phyloP scores from a whole-genome alignment of 345 rosid species.

The Fremontodendron californicum region DNA sequence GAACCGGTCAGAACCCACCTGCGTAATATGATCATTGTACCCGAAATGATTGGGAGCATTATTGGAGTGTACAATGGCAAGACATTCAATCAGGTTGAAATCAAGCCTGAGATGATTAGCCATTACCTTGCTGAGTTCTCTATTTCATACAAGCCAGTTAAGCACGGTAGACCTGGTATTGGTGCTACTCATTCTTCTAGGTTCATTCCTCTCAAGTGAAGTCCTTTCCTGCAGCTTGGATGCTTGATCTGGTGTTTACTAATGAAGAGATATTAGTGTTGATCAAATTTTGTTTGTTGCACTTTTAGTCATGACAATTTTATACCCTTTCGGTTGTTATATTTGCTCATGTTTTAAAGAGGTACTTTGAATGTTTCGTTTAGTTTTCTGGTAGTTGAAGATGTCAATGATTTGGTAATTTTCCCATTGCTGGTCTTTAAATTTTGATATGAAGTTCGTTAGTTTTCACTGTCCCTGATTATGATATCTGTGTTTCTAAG shows the following conservation, averaged over 20 bases:
- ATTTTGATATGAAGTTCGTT: neutral
- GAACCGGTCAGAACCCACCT: slow-evolving; percentile 90
- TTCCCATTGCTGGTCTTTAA: neutral
- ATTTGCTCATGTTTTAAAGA: slow-evolving; percentile 5
- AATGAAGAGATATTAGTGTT: neutral
- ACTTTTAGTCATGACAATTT: neutral
- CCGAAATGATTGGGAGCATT: slow-evolving; percentile 96
- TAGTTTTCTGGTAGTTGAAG: neutral
- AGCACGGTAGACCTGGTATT: slow-evolving; percentile 96
- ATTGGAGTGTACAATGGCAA: slow-evolving; percentile 93
- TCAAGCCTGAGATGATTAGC: slow-evolving; percentile 96
- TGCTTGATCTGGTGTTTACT: neutral
- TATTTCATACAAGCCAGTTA: slow-evolving; percentile 84
- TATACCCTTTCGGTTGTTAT: neutral
- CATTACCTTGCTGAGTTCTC: slow-evolving; percentile 85
- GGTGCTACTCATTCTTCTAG: slow-evolving; percentile 99
- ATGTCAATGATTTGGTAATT: neutral
- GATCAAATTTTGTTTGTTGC: slow-evolving; percentile 10
- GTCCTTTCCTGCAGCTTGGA: neutral
- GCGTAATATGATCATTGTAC: slow-evolving; percentile 89
- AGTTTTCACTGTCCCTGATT: too few species aligned
- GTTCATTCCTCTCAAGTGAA: slow-evolving; percentile 92
- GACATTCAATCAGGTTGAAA: slow-evolving; percentile 91
- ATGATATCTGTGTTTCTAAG: too few species aligned
- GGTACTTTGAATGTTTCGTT: neutral